Conservation (phyloP, 2,329 filamentous ascomycete genomes). For the Huntiella moniliformis region DNA sequence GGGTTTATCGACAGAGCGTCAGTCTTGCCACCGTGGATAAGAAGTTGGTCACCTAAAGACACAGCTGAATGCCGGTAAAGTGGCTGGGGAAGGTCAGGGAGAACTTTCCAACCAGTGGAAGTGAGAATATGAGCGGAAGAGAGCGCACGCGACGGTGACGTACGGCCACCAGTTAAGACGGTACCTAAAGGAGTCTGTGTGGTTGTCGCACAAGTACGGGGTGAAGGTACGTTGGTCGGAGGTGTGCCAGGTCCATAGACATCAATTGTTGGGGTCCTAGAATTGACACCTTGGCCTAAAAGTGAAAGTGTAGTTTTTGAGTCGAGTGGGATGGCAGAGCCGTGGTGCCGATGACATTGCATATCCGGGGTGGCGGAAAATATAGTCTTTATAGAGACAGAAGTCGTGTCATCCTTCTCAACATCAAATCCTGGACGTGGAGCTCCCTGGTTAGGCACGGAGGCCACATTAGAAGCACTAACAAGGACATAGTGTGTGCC, state of each 20-base stretch:
- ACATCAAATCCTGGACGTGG: background rate
- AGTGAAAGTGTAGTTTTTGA: background rate
- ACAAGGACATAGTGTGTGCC: conserved; percentile 70
- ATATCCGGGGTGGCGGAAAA: background rate
- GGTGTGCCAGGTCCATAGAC: background rate
- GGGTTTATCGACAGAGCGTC: conserved; percentile 28
- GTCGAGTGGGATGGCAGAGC: background rate
- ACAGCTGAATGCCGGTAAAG: conserved; percentile 59
- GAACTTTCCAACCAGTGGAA: conserved; percentile 42
- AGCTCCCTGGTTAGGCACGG: background rate
- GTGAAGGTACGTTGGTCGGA: conserved; percentile 20
- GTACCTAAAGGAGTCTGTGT: conserved; percentile 41
- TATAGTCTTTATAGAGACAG: background rate
- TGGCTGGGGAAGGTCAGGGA: conserved; percentile 46
- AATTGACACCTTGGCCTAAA: conserved; percentile 2
- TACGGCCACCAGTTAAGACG: conserved; percentile 57
- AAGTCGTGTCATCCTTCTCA: background rate
- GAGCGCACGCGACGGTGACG: conserved; percentile 52
- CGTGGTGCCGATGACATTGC: conserved; percentile 5
- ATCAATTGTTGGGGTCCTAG: background rate
- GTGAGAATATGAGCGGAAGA: conserved; percentile 60
- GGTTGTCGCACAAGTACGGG: conserved; percentile 57
- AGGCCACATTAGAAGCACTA: conserved; percentile 26
- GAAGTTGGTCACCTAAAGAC: conserved; percentile 26
- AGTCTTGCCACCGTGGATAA: conserved; percentile 45